Evolutionary conservation across 805 yeast genomes (phyloP), one percentile per base, ranked within the genome.

Genomic region (Starmerella etchellsii): DNA sequence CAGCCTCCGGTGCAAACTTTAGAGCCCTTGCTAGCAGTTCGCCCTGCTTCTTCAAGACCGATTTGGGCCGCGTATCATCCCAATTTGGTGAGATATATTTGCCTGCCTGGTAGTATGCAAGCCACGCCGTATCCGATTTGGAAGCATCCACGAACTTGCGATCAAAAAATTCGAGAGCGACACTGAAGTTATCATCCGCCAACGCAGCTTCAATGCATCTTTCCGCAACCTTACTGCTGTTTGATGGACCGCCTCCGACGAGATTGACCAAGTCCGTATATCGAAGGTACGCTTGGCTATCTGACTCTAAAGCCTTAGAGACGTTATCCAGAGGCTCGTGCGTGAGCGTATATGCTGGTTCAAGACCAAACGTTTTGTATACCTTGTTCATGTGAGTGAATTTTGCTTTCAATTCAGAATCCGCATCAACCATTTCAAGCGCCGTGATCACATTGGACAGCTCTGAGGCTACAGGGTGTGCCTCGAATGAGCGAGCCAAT

Each of bases 91-190:
- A 66, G 25, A 60, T 53, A 56, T 56, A 70, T 57, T 80, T 78
- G 3, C 81, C 81, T 3, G 79, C 76, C 51, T 82, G 94, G 51
- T 76, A 78, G 46, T 79, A 73, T 1, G 81, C 73, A 21, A 76
- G 66, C 94, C 95, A 84, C 7, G 63, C 55, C 14, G 53, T 34
- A 3, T 40, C 33, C n/a, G 50, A 42, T 11, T n/a, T n/a, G 11
- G 34, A 35, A 23, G 50, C 48, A 11, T 19, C 16, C 31, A 63
- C 54, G 49, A 45, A 48, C 13, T 15, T 29, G 4, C 49, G 41
- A 16, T 42, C 49, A 19, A 45, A 32, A 24, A 42, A 39, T 21
- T 64, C 60, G 46, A 65, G 68, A 0, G 93, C 85, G 47, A 64
- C 73, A 1, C 57, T 55, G 49, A 81, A 81, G 55, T 81, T 78